phyloP scores from a whole-genome alignment of 768 basidiomycete species.

The Termitomyces sp. region DNA sequence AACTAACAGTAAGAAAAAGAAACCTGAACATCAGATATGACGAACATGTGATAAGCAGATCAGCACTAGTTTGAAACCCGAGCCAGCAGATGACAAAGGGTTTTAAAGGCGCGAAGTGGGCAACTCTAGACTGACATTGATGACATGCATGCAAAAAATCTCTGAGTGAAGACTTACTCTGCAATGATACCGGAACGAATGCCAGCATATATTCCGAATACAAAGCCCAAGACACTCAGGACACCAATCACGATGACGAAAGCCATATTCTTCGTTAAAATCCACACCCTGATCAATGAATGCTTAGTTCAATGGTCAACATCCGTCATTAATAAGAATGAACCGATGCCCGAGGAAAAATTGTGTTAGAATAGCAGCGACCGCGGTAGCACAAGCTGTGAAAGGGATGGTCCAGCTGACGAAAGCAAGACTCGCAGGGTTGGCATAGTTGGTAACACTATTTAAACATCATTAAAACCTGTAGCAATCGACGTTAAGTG shows the following conservation, averaged over 20 bases:
- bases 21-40: background rate
- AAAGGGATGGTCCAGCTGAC: constrained; percentile 47
- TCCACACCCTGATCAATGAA: constrained; percentile 22
- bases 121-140: constrained; percentile 24
- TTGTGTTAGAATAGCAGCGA: constrained; percentile 47
- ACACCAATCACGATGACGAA: constrained; percentile 29
- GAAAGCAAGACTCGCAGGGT: constrained; percentile 27
- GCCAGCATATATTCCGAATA: constrained; percentile 38
- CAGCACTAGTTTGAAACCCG: constrained; percentile 36
- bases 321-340: constrained; percentile 5
- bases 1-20: background rate
- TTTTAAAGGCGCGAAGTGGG: constrained; percentile 33
- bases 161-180: constrained; percentile 23
- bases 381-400: constrained; percentile 38
- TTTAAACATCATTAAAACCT: background rate
- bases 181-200: constrained; percentile 35
- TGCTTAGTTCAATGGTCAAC: background rate
- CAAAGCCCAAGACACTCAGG: constrained; percentile 31
- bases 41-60: constrained; percentile 40
- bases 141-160: background rate
- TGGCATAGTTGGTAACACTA: constrained; percentile 35
- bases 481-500: background rate
- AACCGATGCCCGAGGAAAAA: constrained; percentile 41
- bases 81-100: constrained; percentile 43
- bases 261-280: constrained; percentile 28